Base-by-base conservation (phyloP, 2,329 filamentous ascomycete genomes). In the Graphiopsis chlorocephala region DNA sequence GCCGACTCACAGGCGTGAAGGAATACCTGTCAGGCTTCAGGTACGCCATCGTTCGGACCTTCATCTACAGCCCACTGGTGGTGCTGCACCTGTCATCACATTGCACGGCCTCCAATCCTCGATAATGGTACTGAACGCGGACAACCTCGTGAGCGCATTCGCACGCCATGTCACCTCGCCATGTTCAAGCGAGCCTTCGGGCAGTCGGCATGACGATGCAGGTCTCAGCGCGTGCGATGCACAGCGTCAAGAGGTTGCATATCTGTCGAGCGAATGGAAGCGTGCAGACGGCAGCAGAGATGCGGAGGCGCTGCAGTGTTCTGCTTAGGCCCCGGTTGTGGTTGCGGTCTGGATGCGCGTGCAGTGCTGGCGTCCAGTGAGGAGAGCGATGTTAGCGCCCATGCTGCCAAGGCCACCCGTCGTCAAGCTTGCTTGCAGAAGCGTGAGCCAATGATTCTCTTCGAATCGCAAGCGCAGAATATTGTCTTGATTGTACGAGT, bases 291-390 rank as follows among this genome's bases (percentile, higher is more conserved):
- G 25, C 23, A 53, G 60, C 42, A 50, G 48, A 62, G 48, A 62
- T 42, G 60, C 48, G 60, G 60, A 62, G 60, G 33, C 60, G 60
- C 60, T 62, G 60, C 60, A 42, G 60, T 62, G 48, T 42, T 55
- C 60, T 55, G 48, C 48, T 11, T 17, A 29, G 31, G 28, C 17
- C 33, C 33, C 23, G 33, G 48, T 62, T 35, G 26, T 62, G 60
- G 48, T 45, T 62, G 60, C 60, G 29, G 31, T 62, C 48, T 62
- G 48, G 60, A 53, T 62, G 59, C 59, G 31, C 28, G 47, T 52
- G 47, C 59, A 61, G 60, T 17, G 60, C 17, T 55, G 60, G 60
- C 60, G 60, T 55, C 60, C 60, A 62, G 48, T 62, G 48, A 62
- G 33, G 33, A 15, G 33, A n/a, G 17, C 8, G 31, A 50, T 62